Conservation (phyloP, 2,329 filamentous ascomycete species). For the Trichophyton equinum region DNA sequence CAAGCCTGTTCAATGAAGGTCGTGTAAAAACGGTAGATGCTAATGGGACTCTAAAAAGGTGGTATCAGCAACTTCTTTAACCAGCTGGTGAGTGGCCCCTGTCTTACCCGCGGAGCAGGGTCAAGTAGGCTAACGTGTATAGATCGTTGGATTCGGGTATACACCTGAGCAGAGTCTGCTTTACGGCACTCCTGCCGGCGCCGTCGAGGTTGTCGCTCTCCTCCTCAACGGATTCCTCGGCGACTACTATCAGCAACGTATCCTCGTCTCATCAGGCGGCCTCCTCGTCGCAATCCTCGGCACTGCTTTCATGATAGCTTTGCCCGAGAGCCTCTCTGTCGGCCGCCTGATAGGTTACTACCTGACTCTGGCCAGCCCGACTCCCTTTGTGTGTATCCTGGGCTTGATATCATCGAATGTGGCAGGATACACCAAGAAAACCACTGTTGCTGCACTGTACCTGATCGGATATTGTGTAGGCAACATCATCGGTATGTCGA, state of each 20-base stretch:
- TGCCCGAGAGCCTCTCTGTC: constrained; percentile 45
- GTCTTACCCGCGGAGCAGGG: no score
- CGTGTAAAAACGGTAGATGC: not conserved
- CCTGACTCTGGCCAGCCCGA: constrained; percentile 47
- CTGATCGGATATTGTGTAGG: constrained; percentile 39
- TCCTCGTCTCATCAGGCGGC: constrained; percentile 44
- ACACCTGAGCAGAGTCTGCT: constrained; percentile 50
- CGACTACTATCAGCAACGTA: constrained; percentile 44
- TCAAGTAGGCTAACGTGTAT: not conserved
- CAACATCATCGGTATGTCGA: constrained; percentile 42
- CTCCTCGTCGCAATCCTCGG: constrained; percentile 45
- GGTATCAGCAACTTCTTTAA: constrained; percentile 47
- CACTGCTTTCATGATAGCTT: constrained; percentile 51
- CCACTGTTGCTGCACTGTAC: constrained; percentile 39
- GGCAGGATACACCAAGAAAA: constrained; percentile 43
- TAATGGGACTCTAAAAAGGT: constrained; percentile 28
- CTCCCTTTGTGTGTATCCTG: constrained; percentile 51
- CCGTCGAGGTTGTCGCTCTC: constrained; percentile 49
- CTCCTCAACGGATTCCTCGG: constrained; percentile 46
- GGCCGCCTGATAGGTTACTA: constrained; percentile 55
- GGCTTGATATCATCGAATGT: constrained; percentile 52
- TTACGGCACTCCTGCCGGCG: constrained; percentile 53
- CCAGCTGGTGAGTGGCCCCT: constrained; percentile 28
- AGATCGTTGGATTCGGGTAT: constrained; percentile 53
- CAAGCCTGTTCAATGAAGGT: no score